Conservation (phyloP, 179 eudicot genomes). For the Dionaea muscipula region DNA sequence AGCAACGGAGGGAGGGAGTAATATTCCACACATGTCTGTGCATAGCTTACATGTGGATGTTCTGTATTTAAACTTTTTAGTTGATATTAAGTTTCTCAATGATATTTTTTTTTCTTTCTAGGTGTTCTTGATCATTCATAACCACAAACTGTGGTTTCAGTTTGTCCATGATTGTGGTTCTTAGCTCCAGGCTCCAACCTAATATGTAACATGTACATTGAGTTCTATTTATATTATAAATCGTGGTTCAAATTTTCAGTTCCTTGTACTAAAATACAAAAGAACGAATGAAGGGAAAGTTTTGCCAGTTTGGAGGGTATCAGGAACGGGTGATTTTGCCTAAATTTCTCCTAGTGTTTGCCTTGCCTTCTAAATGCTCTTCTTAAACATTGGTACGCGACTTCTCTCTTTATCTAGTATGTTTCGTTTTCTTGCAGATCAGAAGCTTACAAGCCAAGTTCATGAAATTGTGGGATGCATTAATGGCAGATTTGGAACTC, state of each 20-base stretch:
- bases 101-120: not conserved
- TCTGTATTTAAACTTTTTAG: not conserved
- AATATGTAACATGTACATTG: too few relatives aligned
- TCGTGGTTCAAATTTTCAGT: not conserved
- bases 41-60: not conserved
- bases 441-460: constrained; percentile 77
- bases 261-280: not conserved
- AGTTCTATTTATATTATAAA: too few relatives aligned
- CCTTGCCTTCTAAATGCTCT: too few relatives aligned
- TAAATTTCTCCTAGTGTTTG: too few relatives aligned
- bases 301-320: too few relatives aligned
- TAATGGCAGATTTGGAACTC: constrained; percentile 81
- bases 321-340: too few relatives aligned
- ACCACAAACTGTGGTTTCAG: too few relatives aligned
- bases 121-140: too few relatives aligned
- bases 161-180: too few relatives aligned
- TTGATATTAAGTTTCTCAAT: not conserved
- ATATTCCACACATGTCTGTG: too few relatives aligned
- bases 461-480: constrained; percentile 94
- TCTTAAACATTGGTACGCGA: not conserved
- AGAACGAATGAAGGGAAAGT: not conserved
- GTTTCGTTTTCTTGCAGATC: constrained; percentile 38
- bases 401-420: not conserved
- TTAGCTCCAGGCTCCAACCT: too few relatives aligned
- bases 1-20: too few relatives aligned